Base-by-base conservation (phyloP, 2,329 filamentous ascomycete species). In the Teratosphaeria nubilosa region DNA sequence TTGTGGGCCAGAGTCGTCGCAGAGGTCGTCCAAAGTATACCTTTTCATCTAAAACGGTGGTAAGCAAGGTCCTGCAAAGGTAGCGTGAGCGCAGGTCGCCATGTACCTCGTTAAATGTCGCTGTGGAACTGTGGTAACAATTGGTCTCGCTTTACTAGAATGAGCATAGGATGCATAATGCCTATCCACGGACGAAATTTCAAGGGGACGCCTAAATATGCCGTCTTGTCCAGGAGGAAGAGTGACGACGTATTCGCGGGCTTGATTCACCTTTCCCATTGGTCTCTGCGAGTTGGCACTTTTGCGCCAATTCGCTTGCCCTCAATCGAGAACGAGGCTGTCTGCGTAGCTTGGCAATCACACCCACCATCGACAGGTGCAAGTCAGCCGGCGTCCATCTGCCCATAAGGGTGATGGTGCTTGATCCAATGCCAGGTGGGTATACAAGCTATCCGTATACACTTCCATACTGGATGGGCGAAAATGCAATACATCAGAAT, bases 1-100 rank as follows among this genome's bases (percentile, higher is more conserved):
- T 66, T 41, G 37, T 58, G 6, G 63, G 64, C 34, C 34, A 11
- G 11, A 41, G 34, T 41, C 34, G 14, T 41, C 34, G 34, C 34
- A 41, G 34, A 41, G 34, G 34, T 41, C 34, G 13, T 41, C 11
- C 13, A n/a, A 41, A 41, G 16, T 41, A 14, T 41, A n/a, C n/a
- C 13, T 4, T 16, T 5, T n/a, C 50, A 7, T 25, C n/a, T 7
- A 16, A 16, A 11, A 45, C 16, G 13, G 1, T 45, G n/a, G n/a
- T n/a, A n/a, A n/a, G n/a, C n/a, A n/a, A n/a, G n/a, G n/a, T n/a
- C n/a, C n/a, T n/a, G n/a, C n/a, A n/a, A n/a, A n/a, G n/a, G n/a
- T n/a, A n/a, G n/a, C n/a, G n/a, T n/a, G n/a, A n/a, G n/a, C n/a
- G n/a, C n/a, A n/a, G n/a, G n/a, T n/a, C n/a, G n/a, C 37, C 13